phyloP scores from a whole-genome alignment of 345 rosid species.

The Punica granatum region DNA sequence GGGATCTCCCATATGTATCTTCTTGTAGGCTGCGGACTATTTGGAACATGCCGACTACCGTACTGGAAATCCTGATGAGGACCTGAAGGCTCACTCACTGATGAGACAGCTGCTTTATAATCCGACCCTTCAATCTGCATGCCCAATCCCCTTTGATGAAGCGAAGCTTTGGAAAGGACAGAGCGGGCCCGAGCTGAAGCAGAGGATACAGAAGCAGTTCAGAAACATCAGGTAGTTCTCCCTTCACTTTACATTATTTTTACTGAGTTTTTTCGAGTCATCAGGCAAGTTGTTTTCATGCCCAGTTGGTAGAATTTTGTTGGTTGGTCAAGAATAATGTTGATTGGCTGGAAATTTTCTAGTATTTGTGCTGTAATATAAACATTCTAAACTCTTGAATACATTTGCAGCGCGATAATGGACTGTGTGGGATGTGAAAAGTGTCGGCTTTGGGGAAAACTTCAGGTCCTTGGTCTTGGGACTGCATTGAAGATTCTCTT shows the following conservation, averaged over 20 bases:
- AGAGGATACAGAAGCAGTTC: conserved; percentile 74
- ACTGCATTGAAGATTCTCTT: conserved; percentile 89
- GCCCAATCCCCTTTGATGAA: conserved; percentile 94
- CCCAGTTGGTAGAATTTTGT: not conserved
- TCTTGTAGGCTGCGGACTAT: conserved; percentile 61
- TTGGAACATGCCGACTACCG: conserved; percentile 83
- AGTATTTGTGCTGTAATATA: too few species aligned
- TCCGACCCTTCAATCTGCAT: conserved; percentile 75
- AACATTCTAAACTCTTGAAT: not conserved
- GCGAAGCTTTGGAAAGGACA: conserved; percentile 96
- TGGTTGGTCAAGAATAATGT: too few species aligned
- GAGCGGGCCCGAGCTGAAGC: conserved; percentile 88
- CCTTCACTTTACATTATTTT: not conserved
- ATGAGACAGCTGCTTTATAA: conserved; percentile 69
- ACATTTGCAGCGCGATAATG: conserved; percentile 74
- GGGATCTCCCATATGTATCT: not conserved
- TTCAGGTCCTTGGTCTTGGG: conserved; percentile 94
- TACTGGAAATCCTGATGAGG: conserved; percentile 74
- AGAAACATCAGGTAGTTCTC: conserved; percentile 74
- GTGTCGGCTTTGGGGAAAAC: conserved; percentile 97
- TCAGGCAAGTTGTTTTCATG: not conserved
- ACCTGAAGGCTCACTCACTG: conserved; percentile 71
- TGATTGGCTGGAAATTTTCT: too few species aligned
- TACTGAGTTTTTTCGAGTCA: not conserved
- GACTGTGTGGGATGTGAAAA: conserved; percentile 98